Conservation (phyloP, 1,284 basidiomycete species). For the Puccinia triticina region DNA sequence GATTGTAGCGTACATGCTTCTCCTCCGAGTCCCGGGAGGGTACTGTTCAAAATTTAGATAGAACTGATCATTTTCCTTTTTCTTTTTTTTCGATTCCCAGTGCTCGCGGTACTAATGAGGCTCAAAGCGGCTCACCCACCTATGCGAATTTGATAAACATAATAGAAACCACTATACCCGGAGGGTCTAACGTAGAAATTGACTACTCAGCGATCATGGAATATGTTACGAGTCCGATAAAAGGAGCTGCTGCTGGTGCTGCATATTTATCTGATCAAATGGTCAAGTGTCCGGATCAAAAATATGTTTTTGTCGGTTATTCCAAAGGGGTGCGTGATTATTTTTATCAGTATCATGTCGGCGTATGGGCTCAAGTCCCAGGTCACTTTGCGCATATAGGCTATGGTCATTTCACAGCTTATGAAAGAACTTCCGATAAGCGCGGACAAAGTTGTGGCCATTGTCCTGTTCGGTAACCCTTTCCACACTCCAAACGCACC, state of each 20-base stretch:
- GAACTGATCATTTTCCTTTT: not conserved
- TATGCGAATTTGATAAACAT: constrained; percentile 13
- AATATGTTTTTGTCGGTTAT: constrained; percentile 48
- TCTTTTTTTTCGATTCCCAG: not conserved
- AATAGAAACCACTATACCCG: not conserved
- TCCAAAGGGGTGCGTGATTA: constrained; percentile 36
- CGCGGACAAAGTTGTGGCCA: constrained; percentile 4
- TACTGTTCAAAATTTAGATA: not conserved
- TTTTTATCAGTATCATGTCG: not conserved
- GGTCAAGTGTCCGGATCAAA: constrained; percentile 9
- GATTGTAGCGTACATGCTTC: not conserved
- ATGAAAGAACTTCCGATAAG: not conserved
- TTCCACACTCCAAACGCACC: constrained; percentile 18
- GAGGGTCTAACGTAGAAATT: constrained; percentile 21
- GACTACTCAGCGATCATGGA: constrained; percentile 12
- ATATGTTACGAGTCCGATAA: not conserved
- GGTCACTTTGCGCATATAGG: constrained; percentile 3
- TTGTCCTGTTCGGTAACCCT: constrained; percentile 46
- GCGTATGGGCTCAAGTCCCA: not conserved
- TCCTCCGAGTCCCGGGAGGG: not conserved
- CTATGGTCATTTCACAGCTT: constrained; percentile 41
- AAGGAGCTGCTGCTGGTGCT: constrained; percentile 5
- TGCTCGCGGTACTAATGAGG: constrained; percentile 26
- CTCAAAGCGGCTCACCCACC: constrained; percentile 6
- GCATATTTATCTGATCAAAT: not conserved